Base-by-base conservation (phyloP, 2,329 filamentous ascomycete genomes). In the Stachybotrys chlorohalonatus region DNA sequence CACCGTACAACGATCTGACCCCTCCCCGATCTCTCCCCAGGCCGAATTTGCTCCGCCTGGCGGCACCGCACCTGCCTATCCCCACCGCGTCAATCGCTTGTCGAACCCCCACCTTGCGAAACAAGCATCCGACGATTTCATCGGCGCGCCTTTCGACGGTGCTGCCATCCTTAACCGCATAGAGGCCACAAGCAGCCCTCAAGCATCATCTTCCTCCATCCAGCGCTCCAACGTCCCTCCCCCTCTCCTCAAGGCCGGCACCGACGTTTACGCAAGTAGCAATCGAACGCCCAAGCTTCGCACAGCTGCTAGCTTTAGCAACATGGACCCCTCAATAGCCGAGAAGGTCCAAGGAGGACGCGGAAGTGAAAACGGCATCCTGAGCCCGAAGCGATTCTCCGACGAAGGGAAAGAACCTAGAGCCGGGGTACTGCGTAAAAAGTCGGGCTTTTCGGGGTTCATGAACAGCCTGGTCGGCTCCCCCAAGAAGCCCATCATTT, bases 401-500 rank as follows among this genome's bases (percentile, higher is more conserved):
- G 90, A 94, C 70, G 90, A 96, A 71, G 77, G 74, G 57, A 84
- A 81, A 63, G 82, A 86, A 54, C 72, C 79, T 48, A 87, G 84
- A 65, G 75, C 77, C 15, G 74, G 78, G 56, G 75, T 85, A 57
- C 71, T 85, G 58, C 82, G 89, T 65, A 95, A 95, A 75, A 95
- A 95, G 76, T 89, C 88, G 52, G 90, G 89, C 56, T 90, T 96
- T 67, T 91, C 89, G 15, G 89, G 86, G 62, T 91, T 95, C 65
- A 85, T 96, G 77, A 93, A 86, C 69, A 93, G 86, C 68, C 68
- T 86, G 57, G 85, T 95, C 56, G 88, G 89, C 60, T 93, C 91
- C 42, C 91, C 89, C 53, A 89, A 92, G 71, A 90, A 91, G 60
- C 90, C 94, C 50, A 84, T 93, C 70, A 99, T 99, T 64, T 97